phyloP scores from a whole-genome alignment of 805 yeast genomes.

The Suhomyces tanzawaensis region DNA sequence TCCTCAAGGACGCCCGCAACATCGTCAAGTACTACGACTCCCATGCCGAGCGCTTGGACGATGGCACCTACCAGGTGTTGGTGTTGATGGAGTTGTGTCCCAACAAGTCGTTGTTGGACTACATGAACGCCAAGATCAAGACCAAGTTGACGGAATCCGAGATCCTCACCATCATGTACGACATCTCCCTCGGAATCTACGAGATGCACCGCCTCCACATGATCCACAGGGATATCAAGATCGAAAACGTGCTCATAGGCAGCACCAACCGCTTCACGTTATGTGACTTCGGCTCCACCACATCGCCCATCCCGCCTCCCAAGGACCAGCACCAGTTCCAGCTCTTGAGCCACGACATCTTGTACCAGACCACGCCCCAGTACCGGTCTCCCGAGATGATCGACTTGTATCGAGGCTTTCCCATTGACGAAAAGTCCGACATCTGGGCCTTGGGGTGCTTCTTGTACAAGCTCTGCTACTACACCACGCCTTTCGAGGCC shows the following conservation, averaged over 20 bases:
- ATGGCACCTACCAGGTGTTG: constrained; percentile 73
- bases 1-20: constrained; percentile 51
- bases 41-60: constrained; percentile 60
- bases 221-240: constrained; percentile 90
- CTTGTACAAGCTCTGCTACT: constrained; percentile 84
- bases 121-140: constrained; percentile 81
- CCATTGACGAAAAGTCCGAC: constrained; percentile 89
- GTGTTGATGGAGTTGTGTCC: constrained; percentile 93
- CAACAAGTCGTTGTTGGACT: constrained; percentile 81
- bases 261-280: constrained; percentile 67
- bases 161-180: constrained; percentile 79
- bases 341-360: constrained; percentile 75
- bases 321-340: constrained; percentile 70
- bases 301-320: constrained; percentile 69
- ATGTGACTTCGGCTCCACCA: constrained; percentile 92
- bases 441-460: constrained; percentile 97
- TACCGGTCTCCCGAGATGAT: constrained; percentile 96
- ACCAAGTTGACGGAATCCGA: constrained; percentile 76
- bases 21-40: constrained; percentile 74
- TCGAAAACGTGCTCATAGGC: constrained; percentile 88
- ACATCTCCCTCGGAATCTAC: constrained; percentile 73
- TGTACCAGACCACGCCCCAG: constrained; percentile 93
- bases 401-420: constrained; percentile 75
- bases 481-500: constrained; percentile 92
- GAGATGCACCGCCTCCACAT: constrained; percentile 80